These are phyloP conservation scores for Echinosophora koreensis DNA, from an alignment of 306 rosid genomes.

Conservation along the genomic window DNA sequence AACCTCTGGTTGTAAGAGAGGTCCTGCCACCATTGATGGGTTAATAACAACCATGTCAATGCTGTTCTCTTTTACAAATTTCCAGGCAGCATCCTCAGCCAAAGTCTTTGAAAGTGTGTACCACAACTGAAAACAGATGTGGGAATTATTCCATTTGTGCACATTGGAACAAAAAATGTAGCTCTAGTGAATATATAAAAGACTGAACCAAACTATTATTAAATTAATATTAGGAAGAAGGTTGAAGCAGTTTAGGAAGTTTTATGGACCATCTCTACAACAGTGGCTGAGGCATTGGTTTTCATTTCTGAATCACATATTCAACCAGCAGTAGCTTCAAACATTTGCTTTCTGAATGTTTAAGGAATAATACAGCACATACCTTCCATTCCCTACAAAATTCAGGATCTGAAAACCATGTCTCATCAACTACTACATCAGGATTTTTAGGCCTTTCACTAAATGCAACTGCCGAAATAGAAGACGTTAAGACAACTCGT, in stretches of 20 bases:
- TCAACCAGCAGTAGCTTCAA: not conserved
- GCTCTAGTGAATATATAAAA: not conserved
- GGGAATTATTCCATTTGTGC: not conserved
- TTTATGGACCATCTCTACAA: not conserved
- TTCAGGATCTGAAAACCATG: conserved; percentile 57
- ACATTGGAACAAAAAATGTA: conserved; percentile 3
- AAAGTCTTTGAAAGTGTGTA: conserved; percentile 80
- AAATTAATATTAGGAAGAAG: not conserved
- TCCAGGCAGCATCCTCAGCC: conserved; percentile 95
- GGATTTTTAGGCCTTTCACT: conserved; percentile 46
- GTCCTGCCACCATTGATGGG: conserved; percentile 82
- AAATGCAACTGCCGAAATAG: conserved; percentile 35
- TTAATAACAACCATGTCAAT: conserved; percentile 77
- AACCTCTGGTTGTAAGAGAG: conserved; percentile 79
- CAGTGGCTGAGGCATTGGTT: not conserved
- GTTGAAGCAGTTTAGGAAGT: conserved; percentile 27
- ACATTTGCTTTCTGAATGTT: not conserved
- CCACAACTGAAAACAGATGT: conserved; percentile 65
- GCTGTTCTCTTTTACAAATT: conserved; percentile 72
- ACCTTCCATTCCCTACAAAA: conserved; percentile 48
- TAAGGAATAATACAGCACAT: conserved; percentile 14
- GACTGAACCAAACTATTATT: conserved; percentile 10
- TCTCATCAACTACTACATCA: conserved; percentile 49
- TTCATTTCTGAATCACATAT: not conserved
- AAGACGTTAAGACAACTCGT: conserved; percentile 58